A percentile compares a stretch with the other conserved stretches of the same genome.
Evolutionary conservation across 768 basidiomycete species (phyloP).

Genomic region (Russula compacta): DNA sequence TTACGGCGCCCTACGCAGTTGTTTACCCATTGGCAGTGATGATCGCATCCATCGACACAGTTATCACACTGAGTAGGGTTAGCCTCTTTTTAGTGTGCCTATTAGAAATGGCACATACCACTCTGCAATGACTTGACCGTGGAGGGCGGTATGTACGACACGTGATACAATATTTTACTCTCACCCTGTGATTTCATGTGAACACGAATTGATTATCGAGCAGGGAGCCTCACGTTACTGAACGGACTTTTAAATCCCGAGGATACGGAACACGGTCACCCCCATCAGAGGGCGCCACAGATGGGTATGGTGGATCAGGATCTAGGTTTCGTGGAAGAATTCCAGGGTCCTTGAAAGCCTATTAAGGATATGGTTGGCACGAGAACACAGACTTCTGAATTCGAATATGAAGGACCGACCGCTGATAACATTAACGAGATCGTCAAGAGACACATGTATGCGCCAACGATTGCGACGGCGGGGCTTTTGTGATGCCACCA

Average conservation of each 20-base stretch:
- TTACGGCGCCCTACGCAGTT: slow-evolving; percentile 94
- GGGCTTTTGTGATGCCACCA: slow-evolving; percentile 79
- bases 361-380: slow-evolving; percentile 12
- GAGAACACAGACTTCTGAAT: slow-evolving; percentile 17
- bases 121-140: slow-evolving; percentile 89
- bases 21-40: slow-evolving; percentile 88
- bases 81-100: neutral
- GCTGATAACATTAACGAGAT: slow-evolving; percentile 71
- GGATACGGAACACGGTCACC: slow-evolving; percentile 59
- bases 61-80: slow-evolving; percentile 69
- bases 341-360: slow-evolving; percentile 80
- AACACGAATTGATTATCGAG: neutral
- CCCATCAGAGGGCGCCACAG: slow-evolving; percentile 54
- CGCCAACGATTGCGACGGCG: slow-evolving; percentile 57
- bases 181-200: slow-evolving; percentile 44
- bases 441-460: slow-evolving; percentile 54
- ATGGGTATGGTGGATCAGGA: slow-evolving; percentile 70
- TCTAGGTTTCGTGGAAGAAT: slow-evolving; percentile 86
- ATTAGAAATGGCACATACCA: slow-evolving; percentile 41
- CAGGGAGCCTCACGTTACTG: slow-evolving; percentile 52
- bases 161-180: slow-evolving; percentile 89
- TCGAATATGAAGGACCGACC: slow-evolving; percentile 34
- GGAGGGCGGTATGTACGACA: slow-evolving; percentile 92
- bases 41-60: slow-evolving; percentile 93
- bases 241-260: slow-evolving; percentile 70